Conservation (phyloP, 2,329 filamentous ascomycete species). For the Xylariaceae sp. region DNA sequence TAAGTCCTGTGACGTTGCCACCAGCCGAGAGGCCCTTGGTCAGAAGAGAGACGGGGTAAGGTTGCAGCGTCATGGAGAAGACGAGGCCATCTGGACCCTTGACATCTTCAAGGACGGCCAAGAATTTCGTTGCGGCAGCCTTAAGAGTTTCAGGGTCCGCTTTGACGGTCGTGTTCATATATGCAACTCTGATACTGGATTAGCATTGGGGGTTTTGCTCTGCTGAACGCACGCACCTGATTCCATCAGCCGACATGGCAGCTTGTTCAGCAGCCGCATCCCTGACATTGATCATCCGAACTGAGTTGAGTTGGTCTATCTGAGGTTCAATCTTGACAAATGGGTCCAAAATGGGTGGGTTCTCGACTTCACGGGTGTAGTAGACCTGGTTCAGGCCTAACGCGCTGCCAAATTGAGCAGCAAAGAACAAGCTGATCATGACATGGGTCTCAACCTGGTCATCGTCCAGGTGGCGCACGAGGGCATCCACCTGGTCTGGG, state of each 20-base stretch:
- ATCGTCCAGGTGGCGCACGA: neutral
- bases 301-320: slow-evolving; percentile 9
- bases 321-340: slow-evolving; percentile 7
- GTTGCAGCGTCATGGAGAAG: neutral
- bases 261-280: slow-evolving; percentile 9
- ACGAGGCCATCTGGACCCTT: neutral
- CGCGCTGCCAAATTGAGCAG: neutral
- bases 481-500: too few relatives aligned
- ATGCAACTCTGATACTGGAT: slow-evolving; percentile 2
- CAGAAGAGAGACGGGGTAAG: neutral
- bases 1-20: slow-evolving; percentile 9
- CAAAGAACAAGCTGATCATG: slow-evolving; percentile 7
- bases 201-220: too few relatives aligned
- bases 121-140: slow-evolving; percentile 2
- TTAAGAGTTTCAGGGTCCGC: slow-evolving; percentile 1
- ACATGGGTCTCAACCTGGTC: slow-evolving; percentile 6
- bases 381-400: slow-evolving; percentile 11
- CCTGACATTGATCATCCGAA: slow-evolving; percentile 3
- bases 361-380: slow-evolving; percentile 5
- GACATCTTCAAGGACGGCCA: neutral
- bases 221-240: too few relatives aligned
- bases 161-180: slow-evolving; percentile 7
- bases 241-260: neutral
- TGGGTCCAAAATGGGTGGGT: slow-evolving; percentile 1
- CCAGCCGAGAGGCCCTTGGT: neutral